Conservation (phyloP, 352 stramenopile genomes). For the Pythium rishiriense region DNA sequence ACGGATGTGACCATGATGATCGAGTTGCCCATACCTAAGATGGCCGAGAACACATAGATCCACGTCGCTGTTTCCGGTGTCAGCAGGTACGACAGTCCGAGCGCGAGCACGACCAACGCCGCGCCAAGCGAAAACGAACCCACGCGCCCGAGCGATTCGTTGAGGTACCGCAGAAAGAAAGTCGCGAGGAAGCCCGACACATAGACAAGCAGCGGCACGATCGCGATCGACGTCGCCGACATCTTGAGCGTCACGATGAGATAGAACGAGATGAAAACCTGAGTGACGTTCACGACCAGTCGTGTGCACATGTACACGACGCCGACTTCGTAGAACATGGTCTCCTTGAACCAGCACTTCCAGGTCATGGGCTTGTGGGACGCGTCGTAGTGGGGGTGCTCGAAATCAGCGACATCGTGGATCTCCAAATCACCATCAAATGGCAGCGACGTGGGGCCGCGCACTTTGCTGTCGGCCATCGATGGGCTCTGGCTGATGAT, state of each 20-base stretch:
- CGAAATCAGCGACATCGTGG: constrained; percentile 29
- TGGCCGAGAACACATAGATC: constrained; percentile 70
- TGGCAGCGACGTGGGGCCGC: constrained; percentile 45
- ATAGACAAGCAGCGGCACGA: constrained; percentile 84
- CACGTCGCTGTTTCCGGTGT: constrained; percentile 58
- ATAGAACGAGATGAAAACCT: constrained; percentile 89
- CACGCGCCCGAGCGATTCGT: constrained; percentile 64
- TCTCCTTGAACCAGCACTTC: constrained; percentile 71
- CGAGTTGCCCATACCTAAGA: constrained; percentile 83
- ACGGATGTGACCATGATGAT: constrained; percentile 89
- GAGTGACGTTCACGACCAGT: constrained; percentile 83
- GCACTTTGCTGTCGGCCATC: constrained; percentile 46
- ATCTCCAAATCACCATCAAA: constrained; percentile 59
- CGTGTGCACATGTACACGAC: constrained; percentile 88
- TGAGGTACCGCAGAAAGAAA: constrained; percentile 75
- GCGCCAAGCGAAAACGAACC: constrained; percentile 70
- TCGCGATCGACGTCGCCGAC: constrained; percentile 80
- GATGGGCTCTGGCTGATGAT: constrained; percentile 50
- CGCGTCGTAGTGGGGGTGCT: constrained; percentile 21
- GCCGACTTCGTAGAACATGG: constrained; percentile 87
- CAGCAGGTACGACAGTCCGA: constrained; percentile 59
- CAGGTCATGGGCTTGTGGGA: constrained; percentile 60
- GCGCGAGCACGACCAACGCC: constrained; percentile 49
- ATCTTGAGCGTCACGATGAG: constrained; percentile 86
- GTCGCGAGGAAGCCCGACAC: constrained; percentile 80